Evolutionary conservation across 228 moss, liverwort and hornwort species (phyloP).

Genomic region (Sphagnum fallax): DNA sequence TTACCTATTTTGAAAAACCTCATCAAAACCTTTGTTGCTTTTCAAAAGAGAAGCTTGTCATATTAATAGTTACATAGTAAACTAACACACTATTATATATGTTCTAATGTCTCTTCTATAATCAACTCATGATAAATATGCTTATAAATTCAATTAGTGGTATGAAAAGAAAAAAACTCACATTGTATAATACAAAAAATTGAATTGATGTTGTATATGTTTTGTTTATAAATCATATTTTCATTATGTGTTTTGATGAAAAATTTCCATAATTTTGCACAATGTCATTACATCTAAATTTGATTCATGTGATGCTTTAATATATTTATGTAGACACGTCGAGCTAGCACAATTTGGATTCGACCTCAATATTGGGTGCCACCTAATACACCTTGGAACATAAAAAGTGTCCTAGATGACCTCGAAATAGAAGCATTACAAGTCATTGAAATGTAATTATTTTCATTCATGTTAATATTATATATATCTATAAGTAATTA

Average conservation of each 20-base stretch:
- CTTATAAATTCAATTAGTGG: neutral
- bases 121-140: no score
- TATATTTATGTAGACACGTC: neutral
- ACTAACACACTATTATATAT: no score
- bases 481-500: neutral
- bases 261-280: neutral
- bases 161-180: conserved; percentile 3
- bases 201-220: neutral
- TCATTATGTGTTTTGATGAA: no score
- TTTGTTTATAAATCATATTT: no score
- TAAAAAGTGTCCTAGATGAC: neutral
- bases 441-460: conserved; percentile 10
- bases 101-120: no score
- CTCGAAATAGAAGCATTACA: conserved; percentile 26
- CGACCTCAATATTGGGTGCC: conserved; percentile 28
- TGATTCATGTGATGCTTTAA: neutral
- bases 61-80: no score
- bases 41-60: neutral
- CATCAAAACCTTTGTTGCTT: neutral
- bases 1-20: neutral
- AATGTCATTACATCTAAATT: neutral
- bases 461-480: neutral
- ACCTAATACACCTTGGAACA: conserved; percentile 8
- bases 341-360: conserved; percentile 32
- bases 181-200: conserved; percentile 14